Base-by-base conservation (phyloP, 805 yeast genomes). In the Yarrowia bubula region DNA sequence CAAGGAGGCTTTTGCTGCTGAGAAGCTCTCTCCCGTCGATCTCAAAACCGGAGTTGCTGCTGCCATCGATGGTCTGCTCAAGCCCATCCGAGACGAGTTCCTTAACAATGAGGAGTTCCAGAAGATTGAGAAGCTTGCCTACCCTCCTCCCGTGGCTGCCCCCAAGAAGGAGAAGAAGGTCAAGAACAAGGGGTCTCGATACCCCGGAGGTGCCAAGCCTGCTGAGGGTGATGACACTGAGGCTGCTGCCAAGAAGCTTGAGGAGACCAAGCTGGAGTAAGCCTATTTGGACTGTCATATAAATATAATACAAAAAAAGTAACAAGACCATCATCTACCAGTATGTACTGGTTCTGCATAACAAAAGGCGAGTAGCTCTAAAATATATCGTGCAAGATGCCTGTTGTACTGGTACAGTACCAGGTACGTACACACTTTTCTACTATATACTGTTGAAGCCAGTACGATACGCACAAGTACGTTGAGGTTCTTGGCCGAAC, bases 1-100 rank as follows among this genome's bases (percentile, higher is more conserved):
- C 72, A 87, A 88, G 74, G 78, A 78, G 41, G 97, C 88, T 70
- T 95, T 82, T 78, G 87, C 83, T 50, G 81, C 83, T 35, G 89
- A 88, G 75, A 84, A 84, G 74, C 83, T 95, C 71, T 83, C 95
- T 41, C 98, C 99, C 35, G 95, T 91, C 35, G 99, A 95, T 77
- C 86, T 95, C 76, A 95, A 95, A 77, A 77, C 87, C 4, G 99
- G 99, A 77, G 93, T 93, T 63, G 81, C 96, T 57, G 96, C 87
- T 71, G 88, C 88, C 38, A 88, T 95, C 72, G 89, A 91, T 75
- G 85, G 76, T 51, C 80, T 95, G 65, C 83, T 95, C 71, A 92
- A 84, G 3, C 98, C 99, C 66, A 85, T 95, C 66, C 88, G 92
- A 75, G 86, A 83, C 67, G 90, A 85, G 67, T 89, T 79, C 71